phyloP scores from a whole-genome alignment of 768 basidiomycete genomes.

The Mycena vulgaris region DNA sequence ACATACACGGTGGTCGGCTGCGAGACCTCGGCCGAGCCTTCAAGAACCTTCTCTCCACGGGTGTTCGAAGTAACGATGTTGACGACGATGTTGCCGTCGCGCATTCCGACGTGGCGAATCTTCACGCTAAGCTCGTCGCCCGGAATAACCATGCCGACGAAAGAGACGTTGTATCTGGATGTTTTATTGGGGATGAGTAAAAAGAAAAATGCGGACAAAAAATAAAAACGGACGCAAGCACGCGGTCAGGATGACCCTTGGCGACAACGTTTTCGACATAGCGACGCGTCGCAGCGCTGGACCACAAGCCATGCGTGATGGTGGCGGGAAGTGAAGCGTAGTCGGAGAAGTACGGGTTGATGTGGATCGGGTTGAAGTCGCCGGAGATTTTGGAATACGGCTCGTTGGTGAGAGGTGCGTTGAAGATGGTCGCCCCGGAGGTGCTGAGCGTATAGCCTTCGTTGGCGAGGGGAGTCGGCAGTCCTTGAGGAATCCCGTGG shows the following conservation, averaged over 20 bases:
- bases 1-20: constrained; percentile 96
- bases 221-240: constrained; percentile 78
- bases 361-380: constrained; percentile 98
- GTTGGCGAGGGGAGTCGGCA: constrained; percentile 82
- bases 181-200: constrained; percentile 24
- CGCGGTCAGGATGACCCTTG: constrained; percentile 92
- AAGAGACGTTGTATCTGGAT: constrained; percentile 89
- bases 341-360: constrained; percentile 98
- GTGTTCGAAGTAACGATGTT: constrained; percentile 89
- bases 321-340: constrained; percentile 94
- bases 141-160: constrained; percentile 97
- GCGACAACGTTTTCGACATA: constrained; percentile 96
- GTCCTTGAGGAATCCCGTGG: constrained; percentile 86
- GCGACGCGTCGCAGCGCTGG: constrained; percentile 93
- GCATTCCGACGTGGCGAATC: constrained; percentile 93
- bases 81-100: constrained; percentile 93
- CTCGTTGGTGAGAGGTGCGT: constrained; percentile 92
- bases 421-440: constrained; percentile 77
- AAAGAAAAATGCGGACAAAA: constrained; percentile 14
- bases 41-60: constrained; percentile 91
- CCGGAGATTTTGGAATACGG: constrained; percentile 97
- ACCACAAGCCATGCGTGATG: constrained; percentile 98
- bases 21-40: constrained; percentile 93
- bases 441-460: constrained; percentile 88
- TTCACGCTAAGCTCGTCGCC: constrained; percentile 89